Base-by-base conservation (phyloP, 2,329 filamentous ascomycete genomes). In the Proliferodiscus dingleyae region DNA sequence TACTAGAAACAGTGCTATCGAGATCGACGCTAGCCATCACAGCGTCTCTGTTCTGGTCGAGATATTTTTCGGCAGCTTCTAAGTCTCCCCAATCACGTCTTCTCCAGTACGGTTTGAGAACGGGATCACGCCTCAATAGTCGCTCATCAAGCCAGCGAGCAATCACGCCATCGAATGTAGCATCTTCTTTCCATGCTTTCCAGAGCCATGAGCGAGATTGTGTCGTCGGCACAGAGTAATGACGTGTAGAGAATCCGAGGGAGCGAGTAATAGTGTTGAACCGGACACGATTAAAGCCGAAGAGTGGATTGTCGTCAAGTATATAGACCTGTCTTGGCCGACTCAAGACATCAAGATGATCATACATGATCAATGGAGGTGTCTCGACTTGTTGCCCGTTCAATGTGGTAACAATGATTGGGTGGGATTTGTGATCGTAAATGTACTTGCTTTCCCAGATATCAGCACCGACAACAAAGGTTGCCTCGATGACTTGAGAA, bases 401-500 rank as follows among this genome's bases (percentile, higher is more conserved):
- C 15, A 77, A 65, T 18, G 62, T 70, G 5, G 69, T 71, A 28
- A 63, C 62, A 19, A 71, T 70, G 0, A 62, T 68, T 0, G 69
- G 69, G 48, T 71, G 68, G 47, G 68, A 69, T 51, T 71, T 71
- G 52, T 71, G 69, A 47, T 71, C 69, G 41, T 71, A 71, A 11
- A 65, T 50, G 64, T 68, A 71, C 56, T 66, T 68, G 49, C 71
- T 69, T 54, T 75, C 69, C 50, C 74, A 77, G 4, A 75, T 70
- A 51, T 77, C 69, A 3, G 71, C 59, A 5, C 69, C 71, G 37
- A 75, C 68, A 1, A 75, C 70, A 46, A 77, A 77, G 0, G 69
- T 75, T n/a, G 73, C 73, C 58, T 76, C 71, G 2, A 69, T 72
- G 3, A 77, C 71, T 47, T 74, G 71, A n/a, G 73, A 68, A 50